Base-by-base conservation (phyloP, 2,329 filamentous ascomycete species). In the Diplocarpon mali region DNA sequence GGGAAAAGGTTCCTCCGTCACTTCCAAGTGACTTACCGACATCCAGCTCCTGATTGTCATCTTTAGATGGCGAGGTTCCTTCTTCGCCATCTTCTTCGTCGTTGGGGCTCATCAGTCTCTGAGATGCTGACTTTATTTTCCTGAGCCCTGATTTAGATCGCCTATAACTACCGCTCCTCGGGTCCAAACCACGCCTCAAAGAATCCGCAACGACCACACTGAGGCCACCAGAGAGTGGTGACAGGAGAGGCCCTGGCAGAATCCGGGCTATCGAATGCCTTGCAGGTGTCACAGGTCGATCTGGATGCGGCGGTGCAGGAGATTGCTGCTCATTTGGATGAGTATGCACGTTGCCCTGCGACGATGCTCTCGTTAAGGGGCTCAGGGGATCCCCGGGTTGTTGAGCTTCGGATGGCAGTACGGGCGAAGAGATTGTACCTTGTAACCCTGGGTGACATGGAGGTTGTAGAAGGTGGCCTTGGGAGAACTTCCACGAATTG, bases 141-240 rank as follows among this genome's bases (percentile, higher is more conserved):
- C 52, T 50, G 11, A 60, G 43, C 11, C 43, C 44, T 10, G 52
- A 35, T 38, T 57, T 60, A 30, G 60, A 57, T 37, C 61, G 55
- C 27, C 57, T 60, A 16, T 57, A 54, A 6, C 50, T 44, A 42
- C 53, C 53, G 36, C 53, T 55, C 17, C 64, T 61, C 30, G 60
- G 52, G 14, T 65, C 59, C 16, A 62, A 64, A 12, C 75, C 73
- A 13, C 75, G 71, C n/a, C 77, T 70, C 20, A 82, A 65, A 16
- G 76, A 72, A 51, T 83, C 78, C 8, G 78, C 78, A 5, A 83
- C 76, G 38, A 83, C 73, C 1, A 73, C 78, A 57, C 69, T 76
- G 13, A 84, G 66, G 1, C 72, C 73, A 1, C 70, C 72, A 2
- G 73, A 78, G 1, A 83, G 65, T 0, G 80, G 76, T 27, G 73